Conservation (phyloP, 164 flowering plant genomes). For the Sedum album region DNA sequence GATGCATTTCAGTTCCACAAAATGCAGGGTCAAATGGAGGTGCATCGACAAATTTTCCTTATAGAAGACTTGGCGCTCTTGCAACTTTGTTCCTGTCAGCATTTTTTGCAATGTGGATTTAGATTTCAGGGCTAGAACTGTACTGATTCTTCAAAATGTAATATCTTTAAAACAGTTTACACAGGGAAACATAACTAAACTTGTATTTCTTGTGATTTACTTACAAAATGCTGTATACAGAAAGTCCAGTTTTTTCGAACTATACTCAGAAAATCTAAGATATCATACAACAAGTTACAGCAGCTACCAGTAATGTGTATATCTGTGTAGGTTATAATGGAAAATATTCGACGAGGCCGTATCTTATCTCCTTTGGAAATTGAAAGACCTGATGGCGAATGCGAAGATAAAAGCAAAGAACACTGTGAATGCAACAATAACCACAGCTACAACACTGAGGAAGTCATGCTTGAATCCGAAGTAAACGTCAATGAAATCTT, state of each 20-base stretch:
- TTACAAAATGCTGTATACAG: neutral
- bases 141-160: neutral
- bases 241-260: neutral
- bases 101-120: neutral
- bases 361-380: slow-evolving; percentile 40
- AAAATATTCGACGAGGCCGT: too few species aligned
- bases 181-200: neutral
- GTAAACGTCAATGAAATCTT: slow-evolving; percentile 15
- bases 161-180: neutral
- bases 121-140: neutral
- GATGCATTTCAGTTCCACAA: neutral
- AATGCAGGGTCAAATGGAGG: neutral
- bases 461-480: slow-evolving; percentile 38
- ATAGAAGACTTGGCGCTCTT: neutral
- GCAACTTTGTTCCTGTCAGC: neutral
- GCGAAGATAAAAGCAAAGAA: slow-evolving; percentile 46
- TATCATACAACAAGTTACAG: neutral
- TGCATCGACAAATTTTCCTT: neutral
- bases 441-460: slow-evolving; percentile 31
- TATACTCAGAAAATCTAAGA: neutral
- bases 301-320: neutral
- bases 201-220: neutral
- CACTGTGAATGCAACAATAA: slow-evolving; percentile 27
- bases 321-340: neutral
- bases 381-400: slow-evolving; percentile 37